These are phyloP conservation scores for Globisporangium emineosum DNA, from an alignment of 352 stramenopile species.

Conservation along the genomic window DNA sequence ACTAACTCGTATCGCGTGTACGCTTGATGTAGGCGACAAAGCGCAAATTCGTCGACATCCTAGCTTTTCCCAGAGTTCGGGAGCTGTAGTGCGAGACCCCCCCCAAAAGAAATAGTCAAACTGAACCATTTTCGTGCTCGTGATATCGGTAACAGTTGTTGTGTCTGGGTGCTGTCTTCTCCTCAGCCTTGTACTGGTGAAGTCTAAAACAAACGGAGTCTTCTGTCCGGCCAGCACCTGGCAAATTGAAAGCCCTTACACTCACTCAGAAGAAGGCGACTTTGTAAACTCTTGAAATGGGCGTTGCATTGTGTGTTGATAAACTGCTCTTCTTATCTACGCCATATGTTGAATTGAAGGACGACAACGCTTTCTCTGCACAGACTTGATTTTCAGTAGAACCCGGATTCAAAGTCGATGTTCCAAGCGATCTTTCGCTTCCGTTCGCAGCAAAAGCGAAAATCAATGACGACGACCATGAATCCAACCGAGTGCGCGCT, in stretches of 20 bases:
- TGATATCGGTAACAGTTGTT: background rate
- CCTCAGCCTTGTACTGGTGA: background rate
- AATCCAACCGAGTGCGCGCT: background rate
- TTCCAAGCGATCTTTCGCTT: background rate
- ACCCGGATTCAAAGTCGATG: background rate
- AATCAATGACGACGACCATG: background rate
- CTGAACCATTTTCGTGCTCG: background rate
- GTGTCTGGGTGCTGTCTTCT: background rate
- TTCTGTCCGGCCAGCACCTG: background rate
- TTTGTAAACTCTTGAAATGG: too few relatives aligned
- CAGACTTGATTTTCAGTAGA: background rate
- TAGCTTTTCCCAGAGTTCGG: background rate
- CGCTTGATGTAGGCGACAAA: conserved; percentile 1
- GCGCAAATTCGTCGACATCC: conserved; percentile 1
- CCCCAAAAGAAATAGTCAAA: too few relatives aligned
- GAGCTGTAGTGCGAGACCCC: background rate
- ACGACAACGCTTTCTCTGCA: background rate
- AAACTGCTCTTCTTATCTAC: too few relatives aligned
- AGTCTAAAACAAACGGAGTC: background rate
- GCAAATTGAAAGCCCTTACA: too few relatives aligned
- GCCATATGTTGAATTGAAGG: too few relatives aligned
- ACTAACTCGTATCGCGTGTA: background rate
- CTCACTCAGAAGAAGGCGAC: too few relatives aligned
- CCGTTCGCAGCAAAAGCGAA: background rate
- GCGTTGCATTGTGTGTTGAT: too few relatives aligned